Evolutionary conservation across 2,329 filamentous ascomycete genomes (phyloP), one percentile per base, ranked within the genome.

Genomic region (Penicillium thymicola): DNA sequence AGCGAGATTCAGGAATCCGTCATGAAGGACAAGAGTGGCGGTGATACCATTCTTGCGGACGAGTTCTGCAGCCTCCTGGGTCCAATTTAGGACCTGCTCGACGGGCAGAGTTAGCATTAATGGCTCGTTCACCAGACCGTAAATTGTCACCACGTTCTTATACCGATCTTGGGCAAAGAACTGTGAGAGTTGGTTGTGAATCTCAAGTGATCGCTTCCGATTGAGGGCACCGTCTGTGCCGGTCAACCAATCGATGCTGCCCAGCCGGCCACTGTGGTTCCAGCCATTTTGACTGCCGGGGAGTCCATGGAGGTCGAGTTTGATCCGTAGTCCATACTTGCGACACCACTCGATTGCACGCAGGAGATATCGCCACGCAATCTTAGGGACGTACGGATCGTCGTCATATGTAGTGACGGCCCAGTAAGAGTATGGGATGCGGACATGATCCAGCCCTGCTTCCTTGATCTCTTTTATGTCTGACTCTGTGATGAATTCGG

Each of bases 121-220:
- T 2, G 94, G 94, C 75, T 99, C 94, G 76, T 99, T 99, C 70
- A 86, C 90, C 1, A 99, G 85, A 4, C 94, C 94, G 75, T 99
- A 99, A 77, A 97, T 91, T 14, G 89, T 85, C 59, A 99, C 81
- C 64, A 99, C 83, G 71, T 97, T 96, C 70, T 89, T 88, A 80
- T 99, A 99, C 10, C 94, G 88, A 45, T 89, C 85, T 70, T 97
- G 94, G 0, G 92, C 86, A 74, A 99, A 99, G 83, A 99, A 99
- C 62, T 88, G 83, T 25, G 90, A 92, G 13, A 99, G 81, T 57
- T 89, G 86, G 70, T 94, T 83, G 76, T 99, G 94, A 38, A 97
- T 81, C 57, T 95, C 91, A 18, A 97, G 83, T 2, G 90, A 90
- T 36, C 93, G 85, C 66, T 96, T 83, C 0, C 82, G 88, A 71